Base-by-base conservation (phyloP, 208 protist species). In the Leishmania mexicana region DNA sequence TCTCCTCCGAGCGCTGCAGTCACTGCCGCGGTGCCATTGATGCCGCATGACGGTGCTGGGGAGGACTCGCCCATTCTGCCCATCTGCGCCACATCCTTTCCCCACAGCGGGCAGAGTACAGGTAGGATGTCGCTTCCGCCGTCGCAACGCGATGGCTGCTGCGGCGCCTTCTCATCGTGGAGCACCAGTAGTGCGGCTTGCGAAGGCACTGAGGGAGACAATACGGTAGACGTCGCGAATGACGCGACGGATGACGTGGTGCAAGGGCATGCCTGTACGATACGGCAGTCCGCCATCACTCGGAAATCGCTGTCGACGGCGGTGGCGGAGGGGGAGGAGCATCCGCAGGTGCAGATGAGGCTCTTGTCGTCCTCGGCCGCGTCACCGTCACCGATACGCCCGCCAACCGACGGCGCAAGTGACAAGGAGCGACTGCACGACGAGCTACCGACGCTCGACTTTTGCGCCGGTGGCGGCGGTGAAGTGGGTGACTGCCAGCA, bases 381-480 rank as follows among this genome's bases (percentile, higher is more conserved):
- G 19, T 80, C 76, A 24, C 76, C 76, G 45, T 80, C 76, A 68
- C 76, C 76, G 58, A 45, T 73, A 42, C 76, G 76, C 35, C 76
- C 76, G 28, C 47, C 76, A 5, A 57, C n/a, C 31, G n/a, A 31
- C 2, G 31, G 62, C 62, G 57, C 42, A 15, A 49, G 73, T 24
- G 62, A 76, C 53, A 64, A 75, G 17, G 75, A 72, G 77, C 60
- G 10, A 21, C 74, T 42, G 74, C 31, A 35, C 74, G 1, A 49
- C 74, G 53, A 78, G 38, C 13, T 38, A 8, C 38, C n/a, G n/a
- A 0, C 40, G 21, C 54, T 35, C 35, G 13, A 45, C 54, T 19
- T 31, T 21, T 19, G 21, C 60, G 1, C 60, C 74, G 40, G 51
- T 35, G 24, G 19, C 8, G n/a, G 38, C 17, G 54, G 35, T 24